phyloP scores from a whole-genome alignment of 805 yeast genomes.

The Barnettozyma sp. region DNA sequence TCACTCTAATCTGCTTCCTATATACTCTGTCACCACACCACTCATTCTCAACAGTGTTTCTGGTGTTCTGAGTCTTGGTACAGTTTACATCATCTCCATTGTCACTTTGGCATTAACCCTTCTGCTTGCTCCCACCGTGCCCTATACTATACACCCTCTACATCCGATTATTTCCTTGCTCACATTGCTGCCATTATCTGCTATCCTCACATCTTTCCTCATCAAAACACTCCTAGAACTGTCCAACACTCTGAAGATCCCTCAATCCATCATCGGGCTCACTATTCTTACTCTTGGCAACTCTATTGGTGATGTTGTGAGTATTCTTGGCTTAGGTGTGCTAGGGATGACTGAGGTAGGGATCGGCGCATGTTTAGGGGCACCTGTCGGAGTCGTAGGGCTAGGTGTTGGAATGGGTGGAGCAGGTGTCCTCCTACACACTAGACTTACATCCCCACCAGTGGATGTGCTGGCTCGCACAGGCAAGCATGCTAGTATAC shows the following conservation, averaged over 20 bases:
- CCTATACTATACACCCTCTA: neutral
- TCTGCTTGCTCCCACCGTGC: neutral
- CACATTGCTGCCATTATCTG: conserved; percentile 53
- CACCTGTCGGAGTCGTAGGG: conserved; percentile 73
- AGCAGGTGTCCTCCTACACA: conserved; percentile 29
- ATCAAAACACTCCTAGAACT: conserved; percentile 56
- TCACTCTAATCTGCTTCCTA: neutral
- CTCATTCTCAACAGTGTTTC: conserved; percentile 2
- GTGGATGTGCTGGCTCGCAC: conserved; percentile 5
- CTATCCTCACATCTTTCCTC: conserved; percentile 63
- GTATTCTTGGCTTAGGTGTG: conserved; percentile 71
- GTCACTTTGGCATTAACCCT: neutral
- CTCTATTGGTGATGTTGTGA: conserved; percentile 82
- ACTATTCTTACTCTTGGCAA: conserved; percentile 91
- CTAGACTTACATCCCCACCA: neutral
- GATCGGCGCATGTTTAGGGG: conserved; percentile 91
- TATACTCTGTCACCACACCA: conserved; percentile 4
- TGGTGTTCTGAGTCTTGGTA: neutral
- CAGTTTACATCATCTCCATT: neutral
- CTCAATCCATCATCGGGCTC: conserved; percentile 78
- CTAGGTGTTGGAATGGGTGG: conserved; percentile 81
- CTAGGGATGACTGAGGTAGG: conserved; percentile 88
- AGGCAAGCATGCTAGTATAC: conserved; percentile 11
- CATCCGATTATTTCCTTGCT: conserved; percentile 53
- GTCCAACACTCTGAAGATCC: conserved; percentile 51